These are phyloP conservation scores for Botrytis sinoallii DNA, from an alignment of 2,329 filamentous ascomycete genomes.

Conservation along the genomic window DNA sequence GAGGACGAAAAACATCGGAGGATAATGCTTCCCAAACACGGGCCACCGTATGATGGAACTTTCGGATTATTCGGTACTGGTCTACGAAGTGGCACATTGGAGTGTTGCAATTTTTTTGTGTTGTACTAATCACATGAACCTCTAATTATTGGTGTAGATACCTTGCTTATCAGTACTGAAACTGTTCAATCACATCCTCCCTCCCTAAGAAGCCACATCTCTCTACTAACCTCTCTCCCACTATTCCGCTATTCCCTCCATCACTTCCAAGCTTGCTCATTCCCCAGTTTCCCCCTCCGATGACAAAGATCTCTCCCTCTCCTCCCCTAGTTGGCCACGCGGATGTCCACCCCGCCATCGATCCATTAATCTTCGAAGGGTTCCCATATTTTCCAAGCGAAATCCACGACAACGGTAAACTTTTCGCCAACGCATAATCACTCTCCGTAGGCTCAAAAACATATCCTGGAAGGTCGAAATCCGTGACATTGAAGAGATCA, in stretches of 20 bases:
- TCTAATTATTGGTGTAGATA: background rate
- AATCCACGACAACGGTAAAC: conserved; percentile 48
- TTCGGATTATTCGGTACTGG: background rate
- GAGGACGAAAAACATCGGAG: background rate
- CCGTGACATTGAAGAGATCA: conserved; percentile 43
- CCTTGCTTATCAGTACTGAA: conserved; percentile 22
- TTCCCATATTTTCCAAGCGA: conserved; percentile 44
- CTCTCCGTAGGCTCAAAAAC: conserved; percentile 39
- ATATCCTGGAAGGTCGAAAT: conserved; percentile 26
- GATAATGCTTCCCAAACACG: background rate
- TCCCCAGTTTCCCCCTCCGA: conserved; percentile 43
- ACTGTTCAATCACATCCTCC: conserved; percentile 40
- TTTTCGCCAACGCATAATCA: conserved; percentile 43
- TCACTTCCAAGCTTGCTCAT: conserved; percentile 35
- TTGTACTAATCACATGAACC: background rate
- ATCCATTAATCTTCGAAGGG: conserved; percentile 37
- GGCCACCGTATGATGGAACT: background rate
- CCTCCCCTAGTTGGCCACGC: conserved; percentile 37
- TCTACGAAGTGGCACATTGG: background rate
- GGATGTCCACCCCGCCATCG: conserved; percentile 41
- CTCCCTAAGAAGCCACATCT: conserved; percentile 45
- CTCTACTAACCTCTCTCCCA: conserved; percentile 45
- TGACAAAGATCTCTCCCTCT: conserved; percentile 41
- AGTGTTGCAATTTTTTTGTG: background rate
- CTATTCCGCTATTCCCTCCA: conserved; percentile 35